A percentile compares a stretch with the other conserved stretches of the same genome.
These are phyloP conservation scores for Sphagnum fallax DNA, from an alignment of 228 moss, liverwort and hornwort genomes.

Conservation along the genomic window DNA sequence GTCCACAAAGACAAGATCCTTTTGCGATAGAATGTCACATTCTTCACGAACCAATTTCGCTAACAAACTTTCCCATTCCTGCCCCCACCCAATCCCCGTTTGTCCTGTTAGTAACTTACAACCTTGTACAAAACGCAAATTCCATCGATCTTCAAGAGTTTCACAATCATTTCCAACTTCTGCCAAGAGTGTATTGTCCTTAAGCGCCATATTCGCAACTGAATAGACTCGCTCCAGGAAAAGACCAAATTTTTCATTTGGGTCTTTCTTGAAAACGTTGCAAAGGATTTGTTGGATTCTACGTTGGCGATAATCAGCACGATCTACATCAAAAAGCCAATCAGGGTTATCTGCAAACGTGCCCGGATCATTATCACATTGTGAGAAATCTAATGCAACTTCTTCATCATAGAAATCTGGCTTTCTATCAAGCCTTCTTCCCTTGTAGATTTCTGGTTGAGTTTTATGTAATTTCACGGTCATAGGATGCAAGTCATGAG, in stretches of 20 bases:
- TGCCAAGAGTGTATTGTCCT: constrained; percentile 27
- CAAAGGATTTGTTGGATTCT: constrained; percentile 29
- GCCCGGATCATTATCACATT: constrained; percentile 29
- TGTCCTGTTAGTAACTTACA: constrained; percentile 32
- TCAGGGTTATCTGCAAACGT: constrained; percentile 19
- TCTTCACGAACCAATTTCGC: constrained; percentile 50
- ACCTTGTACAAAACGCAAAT: constrained; percentile 36
- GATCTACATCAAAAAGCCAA: constrained; percentile 44
- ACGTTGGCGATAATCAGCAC: constrained; percentile 38
- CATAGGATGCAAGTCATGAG: constrained; percentile 15
- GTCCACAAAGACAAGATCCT: constrained; percentile 43
- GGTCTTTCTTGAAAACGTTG: constrained; percentile 26
- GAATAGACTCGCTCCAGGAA: constrained; percentile 43
- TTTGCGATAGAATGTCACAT: constrained; percentile 51
- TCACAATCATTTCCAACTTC: constrained; percentile 35
- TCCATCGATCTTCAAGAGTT: constrained; percentile 38
- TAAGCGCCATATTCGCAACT: constrained; percentile 39
- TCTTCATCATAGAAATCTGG: constrained; percentile 29
- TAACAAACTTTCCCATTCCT: constrained; percentile 33
- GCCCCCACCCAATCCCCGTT: constrained; percentile 34
- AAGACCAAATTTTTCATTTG: constrained; percentile 29
- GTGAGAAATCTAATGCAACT: constrained; percentile 19
- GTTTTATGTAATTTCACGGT: constrained; percentile 23
- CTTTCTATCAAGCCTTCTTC: constrained; percentile 7
- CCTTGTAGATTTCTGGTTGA: constrained; percentile 17